Base-by-base conservation (phyloP, 176 grass and related monocot genomes). In the Poa pratensis region DNA sequence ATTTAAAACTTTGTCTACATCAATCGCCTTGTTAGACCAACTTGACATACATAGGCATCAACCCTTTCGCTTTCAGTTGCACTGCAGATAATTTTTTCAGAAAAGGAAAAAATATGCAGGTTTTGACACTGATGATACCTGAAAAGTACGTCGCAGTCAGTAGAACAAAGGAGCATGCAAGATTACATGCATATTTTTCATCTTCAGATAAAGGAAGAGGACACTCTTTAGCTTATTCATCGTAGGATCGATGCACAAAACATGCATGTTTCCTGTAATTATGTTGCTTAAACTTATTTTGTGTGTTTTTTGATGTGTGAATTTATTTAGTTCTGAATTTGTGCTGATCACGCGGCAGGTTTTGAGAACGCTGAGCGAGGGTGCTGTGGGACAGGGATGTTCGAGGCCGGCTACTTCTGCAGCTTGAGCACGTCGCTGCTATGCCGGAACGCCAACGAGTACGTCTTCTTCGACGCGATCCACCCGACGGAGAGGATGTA, bases 351-450 rank as follows among this genome's bases (percentile, higher is more conserved):
- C 22, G 9, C 35, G 35, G 42, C 84, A 97, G 94, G 94, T 78
- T 97, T 97, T 39, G 94, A 97, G 26, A 92, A 97, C 46, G 86
- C 85, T 1, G 78, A 48, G 57, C 86, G 87, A 79, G 94, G 94
- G 19, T 97, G 94, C 66, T 94, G 92, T 3, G 92, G 92, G 51
- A 94, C 87, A 0, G 92, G 92, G 7, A 37, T 94, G 34, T 92
- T 94, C 64, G 92, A 94, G 87, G 89, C 87, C n/a, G 92, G 92
- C 16, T 73, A 87, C 79, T 82, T 90, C 5, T 94, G 92, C 77
- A 83, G 90, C 87, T 0, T 86, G 13, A 53, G 82, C 75, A 92
- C 87, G 6, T 54, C 80, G 5, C 1, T 78, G 2, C 13, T 89
- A 8, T 94, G 92, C 3, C 5, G 3, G 7, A 75, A 94, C 30